Base-by-base conservation (phyloP, 371 early-diverging fungal genomes). In the Mortierella polycephala region DNA sequence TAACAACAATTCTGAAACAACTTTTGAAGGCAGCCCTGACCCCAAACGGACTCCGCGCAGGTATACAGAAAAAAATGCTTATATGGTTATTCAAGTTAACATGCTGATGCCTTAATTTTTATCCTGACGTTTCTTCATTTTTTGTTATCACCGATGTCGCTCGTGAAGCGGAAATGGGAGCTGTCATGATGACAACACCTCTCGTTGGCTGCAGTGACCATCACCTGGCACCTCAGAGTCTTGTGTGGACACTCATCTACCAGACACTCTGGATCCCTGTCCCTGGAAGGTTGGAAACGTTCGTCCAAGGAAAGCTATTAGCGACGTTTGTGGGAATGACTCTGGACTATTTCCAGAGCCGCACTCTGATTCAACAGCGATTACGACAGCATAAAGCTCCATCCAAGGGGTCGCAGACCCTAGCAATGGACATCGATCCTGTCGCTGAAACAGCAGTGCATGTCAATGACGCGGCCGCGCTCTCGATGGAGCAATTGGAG, bases 161-260 rank as follows among this genome's bases (percentile, higher is more conserved):
- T 18, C 8, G 30, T 16, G 12, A 30, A 79, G 79, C 51, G n/a
- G 79, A 79, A 50, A 54, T 79, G 47, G 79, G 73, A 21, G 79
- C 79, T 11, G 79, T 73, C 12, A 79, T 79, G 66, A 68, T 79
- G 60, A 72, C 79, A 16, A 79, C 79, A 4, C 79, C 79, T 14
- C 57, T 79, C 23, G 54, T 65, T 12, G 58, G 62, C 6, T 64
- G 62, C 7, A 69, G 79, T 7, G 72, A 79, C 20, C 54, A 62
- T 37, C 73, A 79, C 21, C 58, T 72, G 1, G 65, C 73, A 1
- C 79, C 79, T 44, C 79, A 79, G 18, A 79, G 69, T 40, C 42
- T 79, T n/a, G 18, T 79, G 5, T 79, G 79, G 79, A 72, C 79
- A 1, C 58, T 79, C n/a, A 54, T 72, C n/a, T 69, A 69, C 16